Evolutionary conservation across 257 asterid genomes (phyloP).

Genomic region (Cruciata laevipes): DNA sequence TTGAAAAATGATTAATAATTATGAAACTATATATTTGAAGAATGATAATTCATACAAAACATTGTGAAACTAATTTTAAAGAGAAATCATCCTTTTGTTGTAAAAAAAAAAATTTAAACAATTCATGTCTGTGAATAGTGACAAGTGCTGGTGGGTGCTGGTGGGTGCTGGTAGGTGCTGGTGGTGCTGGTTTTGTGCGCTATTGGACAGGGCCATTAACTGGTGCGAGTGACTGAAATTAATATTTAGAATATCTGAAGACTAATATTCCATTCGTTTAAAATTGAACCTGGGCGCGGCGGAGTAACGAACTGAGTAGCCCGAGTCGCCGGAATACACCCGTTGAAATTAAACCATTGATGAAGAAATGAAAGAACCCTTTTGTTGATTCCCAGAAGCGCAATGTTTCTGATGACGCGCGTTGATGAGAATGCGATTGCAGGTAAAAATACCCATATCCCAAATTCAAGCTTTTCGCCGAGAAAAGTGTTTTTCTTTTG

Average conservation of each 20-base stretch:
- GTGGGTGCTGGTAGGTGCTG: no score
- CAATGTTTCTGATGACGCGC: slow-evolving; percentile 4
- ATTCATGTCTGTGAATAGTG: no score
- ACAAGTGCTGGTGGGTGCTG: no score
- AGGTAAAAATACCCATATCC: slow-evolving; percentile 9
- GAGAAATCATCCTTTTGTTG: no score
- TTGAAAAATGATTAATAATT: no score
- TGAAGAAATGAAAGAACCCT: slow-evolving; percentile 39
- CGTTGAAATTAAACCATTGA: not conserved
- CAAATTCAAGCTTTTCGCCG: slow-evolving; percentile 13
- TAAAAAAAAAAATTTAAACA: no score
- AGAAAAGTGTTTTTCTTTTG: slow-evolving; percentile 39
- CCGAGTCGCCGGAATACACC: not conserved
- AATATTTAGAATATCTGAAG: not conserved
- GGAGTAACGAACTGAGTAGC: not conserved
- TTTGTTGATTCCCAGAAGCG: slow-evolving; percentile 2
- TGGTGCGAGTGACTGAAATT: not conserved
- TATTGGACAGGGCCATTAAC: no score
- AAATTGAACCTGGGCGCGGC: not conserved
- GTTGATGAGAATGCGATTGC: not conserved
- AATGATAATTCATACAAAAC: no score
- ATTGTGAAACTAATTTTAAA: no score
- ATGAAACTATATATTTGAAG: no score
- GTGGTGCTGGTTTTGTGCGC: no score
- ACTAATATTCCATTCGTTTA: not conserved